Percentiles rank a stretch among this genome's conserved stretches.
phyloP scores from a whole-genome alignment of 106 monocot species.

The Hemerocallis citrina region DNA sequence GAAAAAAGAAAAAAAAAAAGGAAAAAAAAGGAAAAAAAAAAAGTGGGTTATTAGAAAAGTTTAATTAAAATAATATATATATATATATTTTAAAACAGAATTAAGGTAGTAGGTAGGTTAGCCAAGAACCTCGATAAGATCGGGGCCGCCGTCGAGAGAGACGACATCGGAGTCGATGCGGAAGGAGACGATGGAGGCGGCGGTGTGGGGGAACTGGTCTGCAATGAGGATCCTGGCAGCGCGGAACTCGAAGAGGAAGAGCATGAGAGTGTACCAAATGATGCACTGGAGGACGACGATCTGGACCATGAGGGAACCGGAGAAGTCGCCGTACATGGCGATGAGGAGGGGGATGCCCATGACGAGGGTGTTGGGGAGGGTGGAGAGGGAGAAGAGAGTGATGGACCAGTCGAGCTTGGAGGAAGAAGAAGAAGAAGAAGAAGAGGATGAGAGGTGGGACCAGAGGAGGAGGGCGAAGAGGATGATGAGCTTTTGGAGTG shows the following conservation, averaged over 20 bases:
- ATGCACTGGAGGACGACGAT: slow-evolving; percentile 66
- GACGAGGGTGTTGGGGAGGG: slow-evolving; percentile 68
- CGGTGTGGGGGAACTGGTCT: slow-evolving; percentile 68
- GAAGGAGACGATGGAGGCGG: slow-evolving; percentile 50
- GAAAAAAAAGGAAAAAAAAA: not conserved
- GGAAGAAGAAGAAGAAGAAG: not conserved
- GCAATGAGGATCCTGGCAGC: slow-evolving; percentile 47
- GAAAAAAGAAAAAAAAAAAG: too few relatives aligned
- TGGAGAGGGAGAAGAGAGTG: slow-evolving; percentile 58
- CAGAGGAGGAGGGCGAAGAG: slow-evolving; percentile 40
- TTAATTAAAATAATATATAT: too few relatives aligned
- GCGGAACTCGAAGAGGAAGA: slow-evolving; percentile 69
- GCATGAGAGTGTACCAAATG: slow-evolving; percentile 63
- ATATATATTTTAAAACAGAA: too few relatives aligned
- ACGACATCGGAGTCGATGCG: slow-evolving; percentile 52
- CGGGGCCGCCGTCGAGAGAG: slow-evolving; percentile 40
- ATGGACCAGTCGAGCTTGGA: slow-evolving; percentile 62
- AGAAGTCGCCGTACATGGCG: slow-evolving; percentile 60
- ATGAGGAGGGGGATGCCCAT: slow-evolving; percentile 65
- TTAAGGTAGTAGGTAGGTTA: too few relatives aligned
- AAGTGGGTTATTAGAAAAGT: too few relatives aligned
- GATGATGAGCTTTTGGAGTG: slow-evolving; percentile 49
- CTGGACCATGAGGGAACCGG: slow-evolving; percentile 63
- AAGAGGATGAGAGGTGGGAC: slow-evolving; percentile 11
- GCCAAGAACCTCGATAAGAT: slow-evolving; percentile 30